Base-by-base conservation (phyloP, 1,284 basidiomycete species). In the Mycosarcoma mackinlayi region DNA sequence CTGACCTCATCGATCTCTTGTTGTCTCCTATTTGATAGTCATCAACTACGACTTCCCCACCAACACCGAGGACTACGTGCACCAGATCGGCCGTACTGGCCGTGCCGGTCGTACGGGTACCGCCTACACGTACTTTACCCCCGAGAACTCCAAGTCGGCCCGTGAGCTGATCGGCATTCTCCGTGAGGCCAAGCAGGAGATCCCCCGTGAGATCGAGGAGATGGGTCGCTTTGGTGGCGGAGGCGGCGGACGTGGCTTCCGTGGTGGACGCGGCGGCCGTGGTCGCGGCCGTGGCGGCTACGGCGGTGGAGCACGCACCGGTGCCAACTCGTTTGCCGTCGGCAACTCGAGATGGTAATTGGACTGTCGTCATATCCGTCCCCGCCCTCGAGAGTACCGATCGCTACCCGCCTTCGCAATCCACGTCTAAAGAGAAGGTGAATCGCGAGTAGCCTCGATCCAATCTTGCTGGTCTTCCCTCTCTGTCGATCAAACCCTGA, bases 41-140 rank as follows among this genome's bases (percentile, higher is more conserved):
- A 76, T 81, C 34, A 94, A 94, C 86, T 95, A 93, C 84, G 94
- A 96, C 84, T 97, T 96, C 87, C 93, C 94, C 4, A 96, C 94
- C 85, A 94, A 94, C 82, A 93, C 92, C 76, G 93, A 94, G 85
- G 92, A 94, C 84, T 93, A 93, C 83, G 92, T 94, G 55, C 92
- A 94, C 83, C 92, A 93, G 72, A 94, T 94, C 76, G 93, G 92
- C 62, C 91, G 93, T 83, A 57, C 73, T 33, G 87, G 86, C 73
- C 91, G 92, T 83, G 87, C 86, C 28, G 86, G 86, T 50, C 76
- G 80, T 86, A 93, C 88, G 83, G 93, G 93, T 75, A 91, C 89
- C 31, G 93, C 94, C 5, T 96, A 92, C 85, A 97, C 94, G 11
- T 98, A 95, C 87, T 95, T 98, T 85, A 84, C 83, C 2, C 71